Percentiles rank a stretch among this genome's conserved stretches.
Conservation (phyloP, 192 early-diverging fungal genomes). For the Rhizoclosmatium globosum region DNA sequence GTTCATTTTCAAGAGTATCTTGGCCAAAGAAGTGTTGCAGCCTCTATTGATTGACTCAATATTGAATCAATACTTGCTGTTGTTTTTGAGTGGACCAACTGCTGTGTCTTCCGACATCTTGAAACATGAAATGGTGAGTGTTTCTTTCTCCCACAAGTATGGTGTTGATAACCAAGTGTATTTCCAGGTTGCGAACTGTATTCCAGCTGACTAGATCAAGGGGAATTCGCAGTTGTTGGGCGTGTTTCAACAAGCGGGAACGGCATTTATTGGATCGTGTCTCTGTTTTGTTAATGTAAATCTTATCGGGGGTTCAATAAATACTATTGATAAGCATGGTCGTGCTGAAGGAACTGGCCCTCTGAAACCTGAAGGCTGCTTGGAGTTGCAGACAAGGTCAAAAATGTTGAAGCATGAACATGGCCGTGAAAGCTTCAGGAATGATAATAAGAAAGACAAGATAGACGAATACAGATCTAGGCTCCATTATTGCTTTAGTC, state of each 20-base stretch:
- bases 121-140: slow-evolving; percentile 30
- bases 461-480: no score
- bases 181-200: neutral
- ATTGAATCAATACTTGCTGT: slow-evolving; percentile 15
- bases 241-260: neutral
- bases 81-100: slow-evolving; percentile 6
- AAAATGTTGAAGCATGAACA: no score
- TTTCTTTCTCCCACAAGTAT: slow-evolving; percentile 12
- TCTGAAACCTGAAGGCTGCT: no score
- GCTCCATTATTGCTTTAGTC: no score
- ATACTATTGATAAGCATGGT: neutral
- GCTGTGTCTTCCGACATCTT: slow-evolving; percentile 10
- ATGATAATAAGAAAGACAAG: no score
- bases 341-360: no score
- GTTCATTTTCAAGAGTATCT: neutral
- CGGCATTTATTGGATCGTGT: slow-evolving; percentile 28
- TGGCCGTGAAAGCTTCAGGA: no score
- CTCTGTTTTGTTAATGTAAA: slow-evolving; percentile 20
- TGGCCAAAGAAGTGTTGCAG: slow-evolving; percentile 4
- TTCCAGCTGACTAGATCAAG: slow-evolving; percentile 19
- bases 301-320: neutral
- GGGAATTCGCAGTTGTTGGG: neutral
- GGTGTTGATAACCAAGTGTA: no score
- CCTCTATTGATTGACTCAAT: neutral
- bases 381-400: no score